These are phyloP conservation scores for Ottelia alismoides DNA, from an alignment of 106 monocot genomes.

Conservation along the genomic window DNA sequence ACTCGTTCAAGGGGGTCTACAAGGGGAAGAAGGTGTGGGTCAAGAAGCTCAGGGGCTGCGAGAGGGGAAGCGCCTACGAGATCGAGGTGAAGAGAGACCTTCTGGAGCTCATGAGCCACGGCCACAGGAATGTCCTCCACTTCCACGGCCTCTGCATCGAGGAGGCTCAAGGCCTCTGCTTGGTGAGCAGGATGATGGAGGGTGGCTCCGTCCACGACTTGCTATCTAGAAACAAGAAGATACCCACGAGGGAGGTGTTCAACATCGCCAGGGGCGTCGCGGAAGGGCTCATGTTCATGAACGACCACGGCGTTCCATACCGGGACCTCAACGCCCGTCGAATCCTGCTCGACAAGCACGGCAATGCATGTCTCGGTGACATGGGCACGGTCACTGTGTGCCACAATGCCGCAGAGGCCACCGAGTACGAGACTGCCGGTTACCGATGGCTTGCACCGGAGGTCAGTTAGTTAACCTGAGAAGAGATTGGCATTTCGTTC, in stretches of 20 bases:
- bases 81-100: conserved; percentile 61
- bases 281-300: conserved; percentile 79
- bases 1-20: conserved; percentile 50
- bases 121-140: conserved; percentile 63
- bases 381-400: conserved; percentile 68
- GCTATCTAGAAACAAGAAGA: conserved; percentile 41
- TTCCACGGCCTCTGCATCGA: conserved; percentile 60
- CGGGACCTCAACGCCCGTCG: conserved; percentile 66
- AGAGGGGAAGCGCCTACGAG: conserved; percentile 61
- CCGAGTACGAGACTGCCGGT: conserved; percentile 86
- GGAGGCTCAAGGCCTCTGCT: conserved; percentile 61
- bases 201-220: conserved; percentile 69
- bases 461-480: conserved; percentile 31
- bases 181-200: conserved; percentile 71
- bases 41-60: conserved; percentile 65
- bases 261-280: conserved; percentile 69
- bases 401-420: conserved; percentile 60
- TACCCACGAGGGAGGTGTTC: conserved; percentile 35
- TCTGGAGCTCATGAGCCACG: conserved; percentile 85
- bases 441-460: conserved; percentile 96
- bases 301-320: conserved; percentile 60
- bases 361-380: conserved; percentile 82
- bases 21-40: conserved; percentile 61
- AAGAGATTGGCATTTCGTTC: too few relatives aligned
- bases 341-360: conserved; percentile 65